Percentiles rank a stretch among this genome's conserved stretches.
Conservation (phyloP, 208 protist species). For the Angomonas deanei region DNA sequence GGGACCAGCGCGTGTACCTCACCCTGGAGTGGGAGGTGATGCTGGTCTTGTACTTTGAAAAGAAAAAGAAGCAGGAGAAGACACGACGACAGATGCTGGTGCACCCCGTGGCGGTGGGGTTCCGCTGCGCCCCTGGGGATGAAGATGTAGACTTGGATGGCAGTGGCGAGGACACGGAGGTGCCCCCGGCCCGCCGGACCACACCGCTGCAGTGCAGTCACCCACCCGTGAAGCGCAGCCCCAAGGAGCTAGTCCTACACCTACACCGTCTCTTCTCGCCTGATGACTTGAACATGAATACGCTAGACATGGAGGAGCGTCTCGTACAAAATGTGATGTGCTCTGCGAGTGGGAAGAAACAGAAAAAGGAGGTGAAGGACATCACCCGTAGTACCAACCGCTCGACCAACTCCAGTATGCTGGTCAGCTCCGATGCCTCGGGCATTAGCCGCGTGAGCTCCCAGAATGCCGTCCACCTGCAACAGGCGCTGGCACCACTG, state of each 20-base stretch:
- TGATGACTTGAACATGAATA: conserved; percentile 24
- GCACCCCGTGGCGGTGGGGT: conserved; percentile 65
- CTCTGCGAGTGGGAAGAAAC: background rate
- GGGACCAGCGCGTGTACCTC: conserved; percentile 53
- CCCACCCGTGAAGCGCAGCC: background rate
- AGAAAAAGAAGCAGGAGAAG: conserved; percentile 16
- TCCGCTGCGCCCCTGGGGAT: conserved; percentile 33
- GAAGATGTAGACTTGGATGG: conserved; percentile 1
- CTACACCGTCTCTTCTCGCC: conserved; percentile 22
- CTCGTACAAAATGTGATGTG: conserved; percentile 6
- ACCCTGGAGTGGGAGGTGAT: conserved; percentile 78
- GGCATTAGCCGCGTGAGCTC: background rate
- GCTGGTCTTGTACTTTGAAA: conserved; percentile 74
- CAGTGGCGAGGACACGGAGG: background rate
- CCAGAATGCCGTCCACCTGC: background rate
- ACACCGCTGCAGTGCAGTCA: background rate
- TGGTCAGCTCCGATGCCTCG: background rate
- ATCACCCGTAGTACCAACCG: background rate
- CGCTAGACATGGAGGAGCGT: conserved; percentile 9
- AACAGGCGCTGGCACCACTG: conserved; percentile 20
- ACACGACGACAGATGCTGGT: conserved; percentile 55
- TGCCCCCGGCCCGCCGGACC: background rate
- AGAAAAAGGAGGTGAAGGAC: conserved; percentile 1
- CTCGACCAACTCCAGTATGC: background rate
- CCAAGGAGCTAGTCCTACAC: conserved; percentile 20